Evolutionary conservation across 2,329 filamentous ascomycete species (phyloP).

Genomic region (Rosellinia necatrix): DNA sequence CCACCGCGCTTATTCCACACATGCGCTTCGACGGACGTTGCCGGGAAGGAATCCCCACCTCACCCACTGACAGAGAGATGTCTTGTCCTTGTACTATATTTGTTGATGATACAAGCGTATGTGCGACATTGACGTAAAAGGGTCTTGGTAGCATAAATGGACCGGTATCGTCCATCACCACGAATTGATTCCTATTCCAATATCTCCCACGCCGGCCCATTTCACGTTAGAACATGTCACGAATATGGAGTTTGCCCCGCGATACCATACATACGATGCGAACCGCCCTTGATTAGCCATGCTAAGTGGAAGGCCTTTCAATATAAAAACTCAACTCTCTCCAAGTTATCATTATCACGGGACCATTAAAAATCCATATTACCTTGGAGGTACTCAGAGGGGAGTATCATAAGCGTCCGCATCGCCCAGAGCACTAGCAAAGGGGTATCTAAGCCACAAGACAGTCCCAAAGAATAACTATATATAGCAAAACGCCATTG

Average conservation of each 20-base stretch:
- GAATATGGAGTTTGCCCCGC: too few relatives aligned
- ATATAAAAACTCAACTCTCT: not conserved
- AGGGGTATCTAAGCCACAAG: not conserved
- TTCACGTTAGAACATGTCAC: too few relatives aligned
- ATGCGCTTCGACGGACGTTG: conserved; percentile 9
- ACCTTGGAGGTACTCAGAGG: too few relatives aligned
- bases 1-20: too few relatives aligned
- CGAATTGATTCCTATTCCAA: conserved; percentile 28
- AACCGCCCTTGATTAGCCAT: too few relatives aligned
- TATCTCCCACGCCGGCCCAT: too few relatives aligned
- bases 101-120: conserved; percentile 21
- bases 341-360: not conserved
- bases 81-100: conserved; percentile 32
- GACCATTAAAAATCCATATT: too few relatives aligned
- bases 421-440: not conserved
- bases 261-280: too few relatives aligned
- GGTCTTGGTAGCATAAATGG: conserved; percentile 30
- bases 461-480: too few relatives aligned
- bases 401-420: too few relatives aligned
- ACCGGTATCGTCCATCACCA: conserved; percentile 29
- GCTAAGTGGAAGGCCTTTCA: too few relatives aligned
- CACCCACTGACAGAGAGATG: conserved; percentile 16
- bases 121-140: conserved; percentile 24
- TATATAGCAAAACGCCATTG: not conserved
- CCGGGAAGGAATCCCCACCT: conserved; percentile 29